Evolutionary conservation across 2,329 filamentous ascomycete genomes (phyloP), one percentile per base, ranked within the genome.

Genomic region (Elsinoe perseae): DNA sequence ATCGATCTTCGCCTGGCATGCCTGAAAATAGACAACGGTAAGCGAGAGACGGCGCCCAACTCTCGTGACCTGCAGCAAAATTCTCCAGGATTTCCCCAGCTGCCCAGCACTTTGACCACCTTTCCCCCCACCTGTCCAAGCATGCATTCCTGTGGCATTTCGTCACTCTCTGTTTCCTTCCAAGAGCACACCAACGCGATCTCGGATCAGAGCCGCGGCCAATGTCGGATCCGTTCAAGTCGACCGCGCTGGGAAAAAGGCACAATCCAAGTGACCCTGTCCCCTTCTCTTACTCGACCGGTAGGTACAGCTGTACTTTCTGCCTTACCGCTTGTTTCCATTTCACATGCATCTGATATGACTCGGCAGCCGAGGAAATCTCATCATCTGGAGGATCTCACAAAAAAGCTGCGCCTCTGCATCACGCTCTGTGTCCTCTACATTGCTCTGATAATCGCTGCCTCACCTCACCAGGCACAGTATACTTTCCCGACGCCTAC

Each of bases 71-170:
- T 10, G 32, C 32, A 36, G 5, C 32, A 5, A 14, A 36, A 20
- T 20, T 42, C 38, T 42, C 38, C 38, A 42, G 38, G 12, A 23
- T 50, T 50, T 50, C 44, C 44, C 44, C 44, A 50, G 44, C 44
- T 48, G 43, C 40, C 18, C 36, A n/a, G 14, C 36, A 8, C 12
- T 42, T 20, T 10, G 14, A n/a, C 3, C 36, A 8, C 12, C 20
- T 20, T 43, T 23, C 32, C 12, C 32, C 32, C 32, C 32, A 36
- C 32, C 4, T n/a, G 32, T 14, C 32, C 32, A 14, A 36, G 32
- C 32, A 4, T 36, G n/a, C 32, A 36, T 6, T 36, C 32, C 32
- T 14, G 32, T 36, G 5, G 5, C 18, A 43, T 43, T 43, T 43
- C 40, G 40, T 43, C 40, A 44, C 40, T 44, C 23, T 38, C 27